Conservation (phyloP, 805 yeast genomes). For the Nakazawaea wyomingensis region DNA sequence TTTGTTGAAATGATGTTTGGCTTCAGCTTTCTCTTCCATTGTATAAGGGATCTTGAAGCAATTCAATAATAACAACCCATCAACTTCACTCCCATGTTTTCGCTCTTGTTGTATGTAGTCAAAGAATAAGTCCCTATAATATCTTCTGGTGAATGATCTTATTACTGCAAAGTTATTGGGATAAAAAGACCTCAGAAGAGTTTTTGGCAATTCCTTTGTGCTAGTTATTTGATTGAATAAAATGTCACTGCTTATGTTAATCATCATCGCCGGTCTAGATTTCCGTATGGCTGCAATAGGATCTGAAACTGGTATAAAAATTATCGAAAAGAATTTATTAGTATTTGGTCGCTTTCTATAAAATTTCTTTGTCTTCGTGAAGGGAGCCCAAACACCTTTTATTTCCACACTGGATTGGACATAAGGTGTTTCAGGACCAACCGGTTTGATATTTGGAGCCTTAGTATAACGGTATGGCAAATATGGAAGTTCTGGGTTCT, state of each 20-base stretch:
- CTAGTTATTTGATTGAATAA: conserved; percentile 33
- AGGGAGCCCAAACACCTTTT: conserved; percentile 7
- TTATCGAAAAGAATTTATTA: conserved; percentile 10
- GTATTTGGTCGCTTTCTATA: too few species aligned
- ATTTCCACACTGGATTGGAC: conserved; percentile 20
- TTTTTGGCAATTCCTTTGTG: neutral
- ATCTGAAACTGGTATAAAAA: conserved; percentile 20
- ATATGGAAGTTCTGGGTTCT: conserved; percentile 15
- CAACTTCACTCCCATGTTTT: neutral
- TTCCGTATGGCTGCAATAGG: conserved; percentile 24
- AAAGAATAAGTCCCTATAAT: conserved; percentile 4
- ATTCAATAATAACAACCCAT: conserved; percentile 1
- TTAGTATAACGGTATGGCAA: conserved; percentile 17
- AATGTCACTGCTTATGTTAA: conserved; percentile 20
- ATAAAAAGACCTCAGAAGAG: conserved; percentile 15
- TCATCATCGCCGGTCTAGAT: conserved; percentile 25
- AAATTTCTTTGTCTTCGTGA: neutral
- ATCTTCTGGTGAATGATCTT: neutral
- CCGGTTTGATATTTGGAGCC: conserved; percentile 11
- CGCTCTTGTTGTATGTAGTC: neutral
- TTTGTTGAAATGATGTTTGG: neutral
- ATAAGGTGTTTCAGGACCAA: conserved; percentile 11
- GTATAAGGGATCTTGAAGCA: conserved; percentile 5
- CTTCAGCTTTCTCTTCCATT: neutral
- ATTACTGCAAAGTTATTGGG: conserved; percentile 30